Base-by-base conservation (phyloP, 257 asterid genomes). In the Solanum chiquidenum region DNA sequence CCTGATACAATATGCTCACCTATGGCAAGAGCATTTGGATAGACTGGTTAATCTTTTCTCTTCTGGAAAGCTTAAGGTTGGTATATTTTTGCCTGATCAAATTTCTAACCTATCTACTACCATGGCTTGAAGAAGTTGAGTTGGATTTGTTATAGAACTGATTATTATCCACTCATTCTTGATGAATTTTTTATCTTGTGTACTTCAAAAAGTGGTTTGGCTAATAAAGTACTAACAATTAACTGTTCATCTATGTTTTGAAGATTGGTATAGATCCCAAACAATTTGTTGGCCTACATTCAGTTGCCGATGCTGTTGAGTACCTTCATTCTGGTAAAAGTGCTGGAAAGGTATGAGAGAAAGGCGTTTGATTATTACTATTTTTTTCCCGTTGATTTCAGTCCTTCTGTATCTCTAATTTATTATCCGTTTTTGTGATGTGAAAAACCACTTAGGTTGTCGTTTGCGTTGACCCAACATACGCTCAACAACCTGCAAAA, bases 311-410 rank as follows among this genome's bases (percentile, higher is more conserved):
- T 91, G 99, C 98, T 77, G 98, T 97, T 7, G 94, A 95, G 60
- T 88, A 97, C 93, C 98, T 97, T 85, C 98, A 95, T 89, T 95
- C 99, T 49, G 98, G 99, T 72, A 91, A 90, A 90, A 97, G 99
- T 91, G 91, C 95, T 16, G 99, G 99, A 93, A 97, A 97, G 98
- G 99, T 97, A 94, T 11, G 88, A 49, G 69, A 40, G 38, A 23
- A 25, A 58, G 25, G 23, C 14, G 31, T 69, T 23, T 60, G 25
- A 60, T 60, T 23, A 60, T 60, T 9, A 60, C 6, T 2, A 60
- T 9, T 23, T 9, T 60, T 21, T 1, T 21, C 0, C 23, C 23
- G 29, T 21, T 60, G 14, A 60, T 23, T 23, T 23, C 46, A 38
- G 60, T 9, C 3, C 68, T 84, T 80, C 14, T 2, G 5, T 42